Evolutionary conservation across 345 rosid species (phyloP), one percentile per base, ranked within the genome.

Genomic region (Aethionema arabicum): DNA sequence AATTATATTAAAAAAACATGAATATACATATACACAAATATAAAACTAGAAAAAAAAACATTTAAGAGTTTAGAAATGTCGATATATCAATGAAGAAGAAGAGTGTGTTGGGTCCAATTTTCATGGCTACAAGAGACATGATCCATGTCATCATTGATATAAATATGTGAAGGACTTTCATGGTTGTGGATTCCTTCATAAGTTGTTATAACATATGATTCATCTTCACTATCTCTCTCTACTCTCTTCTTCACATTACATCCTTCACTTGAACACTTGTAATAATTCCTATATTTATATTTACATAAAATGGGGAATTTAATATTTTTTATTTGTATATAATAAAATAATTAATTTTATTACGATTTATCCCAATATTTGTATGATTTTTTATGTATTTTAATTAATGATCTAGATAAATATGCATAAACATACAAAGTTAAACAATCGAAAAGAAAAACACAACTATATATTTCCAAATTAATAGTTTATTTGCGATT

Each of bases 161-260:
- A 79, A 14, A 72, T 69, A 10, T 59, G 32, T 33, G 71, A 68
- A 5, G 95, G 84, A 56, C 74, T 82, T 36, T 78, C 83, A n/a
- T 89, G 98, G 56, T 71, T 83, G 66, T 89, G 98, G 11, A 82
- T 52, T 12, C 95, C 96, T 7, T 91, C 95, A 14, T 91, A 89
- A 1, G 87, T 85, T 5, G 98, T 91, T 11, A 91, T 82, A 37
- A 91, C 98, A 58, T 77, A 85, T 21, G 68, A 68, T 36, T 56
- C 40, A 60, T 86, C 95, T 10, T 85, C 82, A 30, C 59, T 65
- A 50, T 91, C 96, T 50, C 95, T 85, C 60, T 91, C 93, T 49
- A 91, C 82, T 64, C 89, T 80, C 74, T 91, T 89, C 86, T 89
- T 89, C 76, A 91, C 98, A 11, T 32, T 51, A 67, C 98, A 91